phyloP scores from a whole-genome alignment of 75 land plant species.

The Cryptomeria japonica region DNA sequence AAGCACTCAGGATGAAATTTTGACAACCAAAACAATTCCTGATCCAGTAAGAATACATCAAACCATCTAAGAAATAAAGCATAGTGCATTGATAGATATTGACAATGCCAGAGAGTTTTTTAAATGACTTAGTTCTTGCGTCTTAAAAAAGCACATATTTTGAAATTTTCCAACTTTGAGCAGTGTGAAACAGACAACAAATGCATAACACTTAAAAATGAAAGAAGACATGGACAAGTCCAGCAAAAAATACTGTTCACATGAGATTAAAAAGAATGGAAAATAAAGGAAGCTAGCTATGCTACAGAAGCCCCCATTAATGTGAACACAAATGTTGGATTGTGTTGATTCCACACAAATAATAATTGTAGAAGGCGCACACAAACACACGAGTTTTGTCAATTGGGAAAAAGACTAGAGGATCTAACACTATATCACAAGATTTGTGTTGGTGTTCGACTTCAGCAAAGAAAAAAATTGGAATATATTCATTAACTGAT shows the following conservation, averaged over 20 bases:
- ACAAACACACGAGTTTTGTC: no score
- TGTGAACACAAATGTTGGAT: no score
- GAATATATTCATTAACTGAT: no score
- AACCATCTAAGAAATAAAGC: not conserved
- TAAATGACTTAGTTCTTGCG: not conserved
- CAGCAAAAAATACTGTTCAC: not conserved
- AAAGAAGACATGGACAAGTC: not conserved
- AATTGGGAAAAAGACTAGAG: no score
- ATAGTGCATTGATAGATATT: not conserved
- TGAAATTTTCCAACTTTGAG: not conserved
- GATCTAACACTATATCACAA: no score
- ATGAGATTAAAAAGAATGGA: not conserved
- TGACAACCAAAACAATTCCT: not conserved
- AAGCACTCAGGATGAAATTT: not conserved
- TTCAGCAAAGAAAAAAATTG: no score
- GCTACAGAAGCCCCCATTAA: not conserved
- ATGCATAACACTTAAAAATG: not conserved
- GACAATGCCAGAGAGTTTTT: not conserved
- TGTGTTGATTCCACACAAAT: no score
- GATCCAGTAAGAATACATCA: not conserved
- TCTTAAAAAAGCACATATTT: not conserved
- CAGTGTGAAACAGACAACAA: not conserved
- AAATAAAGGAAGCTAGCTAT: not conserved
- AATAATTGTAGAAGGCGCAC: no score
- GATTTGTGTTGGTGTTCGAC: no score